A percentile compares a stretch with the other conserved stretches of the same genome.
These are phyloP conservation scores for Sporobolus alterniflorus DNA, from an alignment of 202 grass and related monocot species.

Conservation along the genomic window DNA sequence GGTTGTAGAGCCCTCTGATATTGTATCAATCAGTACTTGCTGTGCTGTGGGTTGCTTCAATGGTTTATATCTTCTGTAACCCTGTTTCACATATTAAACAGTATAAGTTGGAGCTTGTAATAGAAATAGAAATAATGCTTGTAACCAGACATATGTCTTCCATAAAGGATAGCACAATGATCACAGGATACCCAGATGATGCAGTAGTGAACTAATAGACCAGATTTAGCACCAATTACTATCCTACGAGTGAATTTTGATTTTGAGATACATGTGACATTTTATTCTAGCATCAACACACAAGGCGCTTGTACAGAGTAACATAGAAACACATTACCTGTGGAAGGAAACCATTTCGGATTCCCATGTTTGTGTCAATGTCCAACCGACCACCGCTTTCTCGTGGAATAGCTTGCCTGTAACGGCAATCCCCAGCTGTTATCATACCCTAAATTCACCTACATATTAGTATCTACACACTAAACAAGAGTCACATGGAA, in stretches of 20 bases:
- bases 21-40: constrained; percentile 64
- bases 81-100: constrained; percentile 39
- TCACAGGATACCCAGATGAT: neutral
- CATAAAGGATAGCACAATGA: neutral
- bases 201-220: neutral
- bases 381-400: constrained; percentile 53
- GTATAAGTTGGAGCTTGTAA: neutral
- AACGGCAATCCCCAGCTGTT: constrained; percentile 61
- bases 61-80: constrained; percentile 56
- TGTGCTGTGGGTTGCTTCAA: constrained; percentile 57
- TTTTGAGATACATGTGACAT: neutral
- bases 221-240: neutral
- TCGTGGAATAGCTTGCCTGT: constrained; percentile 61
- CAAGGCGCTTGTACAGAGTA: neutral
- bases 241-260: neutral
- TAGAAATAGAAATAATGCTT: neutral
- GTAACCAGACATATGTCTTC: neutral
- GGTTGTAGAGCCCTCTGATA: constrained; percentile 54
- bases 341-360: constrained; percentile 62
- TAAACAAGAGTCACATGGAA: neutral
- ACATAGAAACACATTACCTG: constrained; percentile 37
- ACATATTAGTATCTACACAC: constrained; percentile 25
- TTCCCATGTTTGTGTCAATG: constrained; percentile 53
- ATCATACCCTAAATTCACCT: constrained; percentile 56
- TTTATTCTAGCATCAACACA: neutral